Conservation (phyloP, 1,139 yeast genomes). For the Geotrichum aggregatum region DNA sequence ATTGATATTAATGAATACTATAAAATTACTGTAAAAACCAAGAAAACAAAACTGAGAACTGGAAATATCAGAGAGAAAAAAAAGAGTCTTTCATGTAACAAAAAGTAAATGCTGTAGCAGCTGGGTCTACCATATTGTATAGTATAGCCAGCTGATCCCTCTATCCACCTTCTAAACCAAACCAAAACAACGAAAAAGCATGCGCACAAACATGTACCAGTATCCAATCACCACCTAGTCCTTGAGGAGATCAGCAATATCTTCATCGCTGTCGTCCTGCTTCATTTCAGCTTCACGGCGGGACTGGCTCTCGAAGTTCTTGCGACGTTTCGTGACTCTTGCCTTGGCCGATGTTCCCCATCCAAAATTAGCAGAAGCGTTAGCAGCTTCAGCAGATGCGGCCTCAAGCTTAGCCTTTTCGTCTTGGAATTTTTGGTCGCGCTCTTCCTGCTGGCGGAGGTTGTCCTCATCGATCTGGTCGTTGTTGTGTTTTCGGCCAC, state of each 20-base stretch:
- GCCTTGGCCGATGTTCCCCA: conserved; percentile 21
- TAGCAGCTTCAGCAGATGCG: neutral
- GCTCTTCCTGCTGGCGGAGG: conserved; percentile 11
- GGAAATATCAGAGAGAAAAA: too few relatives aligned
- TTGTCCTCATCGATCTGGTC: conserved; percentile 16
- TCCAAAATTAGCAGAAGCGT: conserved; percentile 8
- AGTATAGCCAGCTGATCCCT: too few relatives aligned
- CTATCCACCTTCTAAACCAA: neutral
- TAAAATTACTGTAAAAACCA: too few relatives aligned
- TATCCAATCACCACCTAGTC: neutral
- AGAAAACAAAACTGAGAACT: too few relatives aligned
- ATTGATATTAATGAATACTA: too few relatives aligned
- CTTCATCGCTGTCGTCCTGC: conserved; percentile 22
- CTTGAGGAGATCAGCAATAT: conserved; percentile 19
- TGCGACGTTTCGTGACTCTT: conserved; percentile 16
- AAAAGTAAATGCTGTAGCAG: too few relatives aligned
- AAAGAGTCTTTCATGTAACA: too few relatives aligned
- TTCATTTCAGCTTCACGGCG: conserved; percentile 22
- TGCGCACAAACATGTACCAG: neutral
- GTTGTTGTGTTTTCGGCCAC: conserved; percentile 14
- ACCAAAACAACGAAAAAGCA: too few relatives aligned
- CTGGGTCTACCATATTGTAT: too few relatives aligned
- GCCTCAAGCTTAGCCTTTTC: conserved; percentile 9
- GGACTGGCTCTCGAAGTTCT: conserved; percentile 17
- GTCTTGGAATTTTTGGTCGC: conserved; percentile 12